Percentiles rank a stretch among this genome's conserved stretches.
These are phyloP conservation scores for Lasiosphaeria ovina DNA, from an alignment of 495 filamentous ascomycete species.

Conservation along the genomic window DNA sequence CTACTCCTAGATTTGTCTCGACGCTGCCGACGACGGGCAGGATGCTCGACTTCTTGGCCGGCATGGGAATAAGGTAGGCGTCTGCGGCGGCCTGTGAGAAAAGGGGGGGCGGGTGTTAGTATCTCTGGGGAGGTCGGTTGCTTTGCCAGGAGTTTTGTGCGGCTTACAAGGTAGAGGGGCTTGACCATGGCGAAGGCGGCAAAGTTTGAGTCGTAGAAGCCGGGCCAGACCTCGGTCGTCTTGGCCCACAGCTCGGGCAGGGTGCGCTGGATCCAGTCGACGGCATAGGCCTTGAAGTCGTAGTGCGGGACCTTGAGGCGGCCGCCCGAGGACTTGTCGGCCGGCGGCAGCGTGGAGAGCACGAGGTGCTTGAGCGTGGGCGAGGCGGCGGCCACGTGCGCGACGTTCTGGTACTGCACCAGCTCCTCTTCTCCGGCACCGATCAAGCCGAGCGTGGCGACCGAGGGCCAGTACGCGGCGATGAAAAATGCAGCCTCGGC, in stretches of 20 bases:
- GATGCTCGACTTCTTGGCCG: conserved; percentile 1
- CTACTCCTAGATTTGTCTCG: conserved; percentile 1
- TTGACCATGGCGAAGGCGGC: conserved; percentile 2
- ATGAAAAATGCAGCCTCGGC: conserved; percentile 14
- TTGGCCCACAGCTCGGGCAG: conserved; percentile 10
- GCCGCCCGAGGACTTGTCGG: conserved; percentile 1
- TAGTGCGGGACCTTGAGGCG: conserved; percentile 15
- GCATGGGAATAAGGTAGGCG: not conserved
- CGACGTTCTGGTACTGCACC: conserved; percentile 13
- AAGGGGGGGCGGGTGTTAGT: not conserved
- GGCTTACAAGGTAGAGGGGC: conserved; percentile 7
- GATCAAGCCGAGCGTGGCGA: not conserved
- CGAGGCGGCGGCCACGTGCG: not conserved
- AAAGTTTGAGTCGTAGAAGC: conserved; percentile 15
- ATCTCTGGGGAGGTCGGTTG: not conserved
- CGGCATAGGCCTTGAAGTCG: conserved; percentile 13
- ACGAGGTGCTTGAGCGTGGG: conserved; percentile 14
- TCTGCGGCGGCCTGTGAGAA: not conserved
- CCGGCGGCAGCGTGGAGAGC: conserved; percentile 9
- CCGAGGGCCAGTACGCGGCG: conserved; percentile 9
- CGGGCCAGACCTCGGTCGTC: conserved; percentile 16
- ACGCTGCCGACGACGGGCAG: conserved; percentile 9
- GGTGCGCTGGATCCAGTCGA: conserved; percentile 9
- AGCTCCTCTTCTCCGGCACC: conserved; percentile 13
- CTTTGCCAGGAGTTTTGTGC: not conserved